Evolutionary conservation across 345 rosid genomes (phyloP).

Genomic region (Rhizophora mangle): DNA sequence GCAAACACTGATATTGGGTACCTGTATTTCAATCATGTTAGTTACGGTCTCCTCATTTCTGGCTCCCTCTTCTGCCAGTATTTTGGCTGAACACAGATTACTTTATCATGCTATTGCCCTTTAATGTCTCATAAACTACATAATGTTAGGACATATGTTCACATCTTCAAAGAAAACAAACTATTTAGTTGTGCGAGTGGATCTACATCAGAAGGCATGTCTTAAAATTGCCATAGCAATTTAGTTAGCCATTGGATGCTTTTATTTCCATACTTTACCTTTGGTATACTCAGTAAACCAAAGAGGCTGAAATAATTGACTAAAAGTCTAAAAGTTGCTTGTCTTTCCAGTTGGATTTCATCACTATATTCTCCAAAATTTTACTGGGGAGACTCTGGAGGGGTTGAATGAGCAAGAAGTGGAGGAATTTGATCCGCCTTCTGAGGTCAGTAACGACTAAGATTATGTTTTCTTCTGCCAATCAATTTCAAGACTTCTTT

Average conservation of each 20-base stretch:
- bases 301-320: conserved; percentile 1
- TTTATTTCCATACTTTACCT: too few species aligned
- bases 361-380: conserved; percentile 62
- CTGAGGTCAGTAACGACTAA: conserved; percentile 52
- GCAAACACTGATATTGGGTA: background rate
- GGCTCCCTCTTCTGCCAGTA: background rate
- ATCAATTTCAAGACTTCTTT: background rate
- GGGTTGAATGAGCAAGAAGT: conserved; percentile 54
- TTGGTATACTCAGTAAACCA: too few species aligned
- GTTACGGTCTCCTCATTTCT: background rate
- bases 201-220: too few species aligned
- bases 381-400: conserved; percentile 42
- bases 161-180: too few species aligned
- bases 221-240: too few species aligned
- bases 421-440: conserved; percentile 72
- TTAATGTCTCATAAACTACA: too few species aligned
- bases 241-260: too few species aligned
- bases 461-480: background rate
- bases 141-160: too few species aligned
- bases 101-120: too few species aligned
- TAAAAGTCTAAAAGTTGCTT: conserved; percentile 15
- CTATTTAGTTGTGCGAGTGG: too few species aligned
- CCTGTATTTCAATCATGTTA: background rate
- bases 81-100: too few species aligned
- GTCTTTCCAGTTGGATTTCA: conserved; percentile 69